These are phyloP conservation scores for Lactifluus subvellereus DNA, from an alignment of 768 basidiomycete species.

Conservation along the genomic window DNA sequence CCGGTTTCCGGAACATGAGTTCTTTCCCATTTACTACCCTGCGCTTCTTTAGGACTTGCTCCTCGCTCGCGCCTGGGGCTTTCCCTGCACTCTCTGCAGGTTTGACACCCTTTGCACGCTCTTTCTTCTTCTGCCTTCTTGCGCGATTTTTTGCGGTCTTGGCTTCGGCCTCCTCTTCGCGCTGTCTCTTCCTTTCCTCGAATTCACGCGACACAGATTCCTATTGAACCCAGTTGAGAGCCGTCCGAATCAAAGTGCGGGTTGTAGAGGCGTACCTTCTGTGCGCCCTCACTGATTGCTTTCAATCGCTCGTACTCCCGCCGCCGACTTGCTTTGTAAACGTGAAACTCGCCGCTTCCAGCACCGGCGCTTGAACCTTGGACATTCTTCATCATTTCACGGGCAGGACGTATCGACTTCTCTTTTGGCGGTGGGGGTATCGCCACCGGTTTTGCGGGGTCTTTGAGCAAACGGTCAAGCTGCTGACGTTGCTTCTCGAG, in stretches of 20 bases:
- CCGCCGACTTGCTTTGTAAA: slow-evolving; percentile 91
- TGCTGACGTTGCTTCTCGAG: slow-evolving; percentile 54
- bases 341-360: slow-evolving; percentile 96
- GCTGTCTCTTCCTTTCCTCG: slow-evolving; percentile 62
- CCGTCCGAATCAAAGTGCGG: background rate
- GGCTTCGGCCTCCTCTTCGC: slow-evolving; percentile 66
- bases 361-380: slow-evolving; percentile 97
- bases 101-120: slow-evolving; percentile 44
- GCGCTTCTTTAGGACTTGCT: slow-evolving; percentile 65
- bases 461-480: slow-evolving; percentile 83
- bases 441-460: slow-evolving; percentile 77
- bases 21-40: slow-evolving; percentile 75
- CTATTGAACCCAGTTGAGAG: slow-evolving; percentile 35
- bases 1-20: slow-evolving; percentile 50
- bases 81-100: slow-evolving; percentile 28
- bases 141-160: slow-evolving; percentile 96
- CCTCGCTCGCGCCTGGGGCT: slow-evolving; percentile 28
- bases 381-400: slow-evolving; percentile 99
- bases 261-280: slow-evolving; percentile 50
- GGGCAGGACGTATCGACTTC: slow-evolving; percentile 70
- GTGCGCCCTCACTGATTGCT: slow-evolving; percentile 76
- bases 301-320: slow-evolving; percentile 94
- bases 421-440: slow-evolving; percentile 79
- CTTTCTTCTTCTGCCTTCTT: slow-evolving; percentile 91
- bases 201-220: slow-evolving; percentile 70